Conservation (phyloP, 2,329 filamentous ascomycete genomes). For the Cytospora chrysosperma region DNA sequence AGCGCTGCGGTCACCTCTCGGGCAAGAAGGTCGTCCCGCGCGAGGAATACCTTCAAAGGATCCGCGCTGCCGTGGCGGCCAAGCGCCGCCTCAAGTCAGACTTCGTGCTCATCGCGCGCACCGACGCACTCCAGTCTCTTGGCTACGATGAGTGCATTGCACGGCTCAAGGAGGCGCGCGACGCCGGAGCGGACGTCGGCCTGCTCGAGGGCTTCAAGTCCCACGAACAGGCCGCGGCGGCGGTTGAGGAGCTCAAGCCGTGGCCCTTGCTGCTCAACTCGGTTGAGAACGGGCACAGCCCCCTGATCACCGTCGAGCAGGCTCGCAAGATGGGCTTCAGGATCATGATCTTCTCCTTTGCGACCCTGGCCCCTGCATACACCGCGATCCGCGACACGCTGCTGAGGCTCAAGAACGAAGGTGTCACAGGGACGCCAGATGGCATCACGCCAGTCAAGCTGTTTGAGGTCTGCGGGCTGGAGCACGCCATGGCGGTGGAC, state of each 20-base stretch:
- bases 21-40: slow-evolving; percentile 37
- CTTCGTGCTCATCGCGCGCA: slow-evolving; percentile 60
- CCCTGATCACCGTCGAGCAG: slow-evolving; percentile 50
- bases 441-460: slow-evolving; percentile 40
- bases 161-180: slow-evolving; percentile 45
- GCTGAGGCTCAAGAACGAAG: slow-evolving; percentile 38
- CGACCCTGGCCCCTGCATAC: slow-evolving; percentile 48
- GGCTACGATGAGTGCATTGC: slow-evolving; percentile 52
- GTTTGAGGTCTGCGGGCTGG: slow-evolving; percentile 53
- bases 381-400: slow-evolving; percentile 41
- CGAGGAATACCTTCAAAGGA: slow-evolving; percentile 32
- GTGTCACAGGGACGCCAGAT: slow-evolving; percentile 40
- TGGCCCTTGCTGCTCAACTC: slow-evolving; percentile 56
- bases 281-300: slow-evolving; percentile 56
- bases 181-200: slow-evolving; percentile 51
- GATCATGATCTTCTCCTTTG: slow-evolving; percentile 57
- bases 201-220: slow-evolving; percentile 51
- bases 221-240: slow-evolving; percentile 36
- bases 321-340: slow-evolving; percentile 56
- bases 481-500: slow-evolving; percentile 51
- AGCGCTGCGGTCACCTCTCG: slow-evolving; percentile 40
- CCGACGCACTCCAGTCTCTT: slow-evolving; percentile 51
- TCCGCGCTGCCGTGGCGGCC: slow-evolving; percentile 34
- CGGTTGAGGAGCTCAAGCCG: slow-evolving; percentile 47
- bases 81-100: slow-evolving; percentile 40